Percentiles rank a stretch among this genome's conserved stretches.
Conservation (phyloP, 257 asterid genomes). For the Anisodus acutangulus region DNA sequence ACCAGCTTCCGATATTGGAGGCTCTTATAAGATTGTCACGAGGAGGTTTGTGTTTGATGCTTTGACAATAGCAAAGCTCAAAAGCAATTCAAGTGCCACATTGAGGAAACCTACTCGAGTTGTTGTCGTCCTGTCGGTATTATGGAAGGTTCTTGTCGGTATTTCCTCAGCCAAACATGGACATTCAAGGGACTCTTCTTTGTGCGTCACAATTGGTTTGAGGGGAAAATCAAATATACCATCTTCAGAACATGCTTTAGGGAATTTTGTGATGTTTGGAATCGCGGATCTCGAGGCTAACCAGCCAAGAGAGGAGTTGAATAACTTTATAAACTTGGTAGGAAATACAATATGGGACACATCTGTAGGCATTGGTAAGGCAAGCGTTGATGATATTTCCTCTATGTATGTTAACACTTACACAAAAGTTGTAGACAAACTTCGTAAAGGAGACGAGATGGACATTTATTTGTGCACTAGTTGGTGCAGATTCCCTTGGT, state of each 20-base stretch:
- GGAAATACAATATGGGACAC: background rate
- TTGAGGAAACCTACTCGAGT: background rate
- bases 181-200: too few species aligned
- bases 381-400: conserved; percentile 30
- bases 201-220: conserved; percentile 27
- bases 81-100: background rate
- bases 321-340: conserved; percentile 19
- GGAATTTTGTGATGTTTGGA: conserved; percentile 18
- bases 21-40: conserved; percentile 15
- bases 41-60: background rate
- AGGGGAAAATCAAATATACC: conserved; percentile 26
- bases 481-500: conserved; percentile 29
- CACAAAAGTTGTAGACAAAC: background rate
- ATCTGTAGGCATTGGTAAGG: conserved; percentile 3
- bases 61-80: background rate
- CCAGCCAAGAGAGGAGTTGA: background rate
- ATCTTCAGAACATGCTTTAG: background rate
- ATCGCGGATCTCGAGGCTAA: background rate
- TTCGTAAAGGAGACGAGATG: background rate
- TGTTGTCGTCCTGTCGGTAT: conserved; percentile 3
- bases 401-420: conserved; percentile 18
- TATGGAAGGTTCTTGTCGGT: too few species aligned
- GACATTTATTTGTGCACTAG: conserved; percentile 19
- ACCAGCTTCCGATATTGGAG: background rate
- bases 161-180: too few species aligned